These are phyloP conservation scores for Calonectria pauciramosa DNA, from an alignment of 2,329 filamentous ascomycete genomes.

Conservation along the genomic window DNA sequence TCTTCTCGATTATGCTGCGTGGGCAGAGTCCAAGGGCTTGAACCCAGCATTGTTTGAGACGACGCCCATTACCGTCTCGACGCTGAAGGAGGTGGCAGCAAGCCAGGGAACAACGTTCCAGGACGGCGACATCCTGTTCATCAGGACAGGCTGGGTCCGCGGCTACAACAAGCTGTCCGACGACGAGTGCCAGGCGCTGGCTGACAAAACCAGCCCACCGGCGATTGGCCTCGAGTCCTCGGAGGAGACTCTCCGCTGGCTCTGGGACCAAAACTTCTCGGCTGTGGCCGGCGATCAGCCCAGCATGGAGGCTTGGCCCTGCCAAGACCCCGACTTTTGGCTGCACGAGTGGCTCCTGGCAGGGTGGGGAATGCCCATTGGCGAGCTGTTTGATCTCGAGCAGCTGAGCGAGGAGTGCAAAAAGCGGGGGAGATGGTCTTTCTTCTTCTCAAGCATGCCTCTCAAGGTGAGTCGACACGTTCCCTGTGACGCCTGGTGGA, in stretches of 20 bases:
- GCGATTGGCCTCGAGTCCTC: slow-evolving; percentile 62
- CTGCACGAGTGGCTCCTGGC: slow-evolving; percentile 63
- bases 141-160: slow-evolving; percentile 66
- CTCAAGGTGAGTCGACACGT: slow-evolving; percentile 50
- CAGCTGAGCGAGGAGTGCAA: slow-evolving; percentile 63
- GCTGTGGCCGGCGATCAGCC: slow-evolving; percentile 71
- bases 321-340: slow-evolving; percentile 44
- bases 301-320: slow-evolving; percentile 63
- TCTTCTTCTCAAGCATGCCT: slow-evolving; percentile 64
- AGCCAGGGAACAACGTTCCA: slow-evolving; percentile 60
- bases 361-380: slow-evolving; percentile 62
- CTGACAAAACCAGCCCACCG: slow-evolving; percentile 47
- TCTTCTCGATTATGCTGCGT: slow-evolving; percentile 64
- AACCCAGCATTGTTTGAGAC: slow-evolving; percentile 56
- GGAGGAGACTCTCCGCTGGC: slow-evolving; percentile 65
- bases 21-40: slow-evolving; percentile 55
- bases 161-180: slow-evolving; percentile 55
- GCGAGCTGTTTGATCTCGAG: slow-evolving; percentile 54
- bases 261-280: slow-evolving; percentile 70
- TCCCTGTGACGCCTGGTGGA: neutral
- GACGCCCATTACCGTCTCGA: slow-evolving; percentile 50
- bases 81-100: slow-evolving; percentile 52
- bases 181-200: slow-evolving; percentile 55
- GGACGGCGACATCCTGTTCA: slow-evolving; percentile 66
- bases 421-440: slow-evolving; percentile 61